These are phyloP conservation scores for Pyrus hybrid DNA, from an alignment of 331 rosid species.

Conservation along the genomic window DNA sequence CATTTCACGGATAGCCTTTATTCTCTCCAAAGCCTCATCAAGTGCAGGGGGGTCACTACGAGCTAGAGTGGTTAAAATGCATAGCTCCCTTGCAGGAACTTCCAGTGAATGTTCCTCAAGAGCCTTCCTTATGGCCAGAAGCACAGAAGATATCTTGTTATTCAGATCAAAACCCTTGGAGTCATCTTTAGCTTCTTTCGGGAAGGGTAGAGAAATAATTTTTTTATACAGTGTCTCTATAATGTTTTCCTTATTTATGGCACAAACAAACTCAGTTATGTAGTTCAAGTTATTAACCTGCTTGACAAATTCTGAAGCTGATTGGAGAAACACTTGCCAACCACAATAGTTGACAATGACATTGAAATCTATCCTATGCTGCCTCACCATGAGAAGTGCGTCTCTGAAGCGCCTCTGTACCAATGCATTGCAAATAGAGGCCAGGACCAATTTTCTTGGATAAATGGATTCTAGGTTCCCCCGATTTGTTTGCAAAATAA, in stretches of 20 bases:
- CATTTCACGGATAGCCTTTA: slow-evolving; percentile 69
- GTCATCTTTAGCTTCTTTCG: slow-evolving; percentile 28
- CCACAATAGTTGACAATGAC: slow-evolving; percentile 78
- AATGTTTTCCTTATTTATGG: slow-evolving; percentile 68
- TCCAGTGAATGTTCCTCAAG: slow-evolving; percentile 70
- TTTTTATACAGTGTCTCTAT: slow-evolving; percentile 62
- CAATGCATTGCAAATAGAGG: slow-evolving; percentile 75
- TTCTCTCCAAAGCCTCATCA: slow-evolving; percentile 91
- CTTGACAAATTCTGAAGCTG: slow-evolving; percentile 72
- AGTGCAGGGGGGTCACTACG: slow-evolving; percentile 88
- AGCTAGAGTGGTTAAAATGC: slow-evolving; percentile 92
- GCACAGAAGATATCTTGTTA: slow-evolving; percentile 69
- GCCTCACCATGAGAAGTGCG: slow-evolving; percentile 87
- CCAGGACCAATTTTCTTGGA: slow-evolving; percentile 84
- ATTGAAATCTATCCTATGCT: slow-evolving; percentile 92
- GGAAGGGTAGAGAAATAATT: slow-evolving; percentile 30
- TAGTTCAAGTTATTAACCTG: slow-evolving; percentile 73
- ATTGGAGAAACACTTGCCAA: slow-evolving; percentile 63
- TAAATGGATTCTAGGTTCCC: slow-evolving; percentile 88
- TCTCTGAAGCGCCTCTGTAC: slow-evolving; percentile 70
- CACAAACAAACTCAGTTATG: slow-evolving; percentile 94
- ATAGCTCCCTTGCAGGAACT: slow-evolving; percentile 83
- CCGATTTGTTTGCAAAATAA: slow-evolving; percentile 66
- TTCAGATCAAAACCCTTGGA: slow-evolving; percentile 26
- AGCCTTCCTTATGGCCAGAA: slow-evolving; percentile 73